Evolutionary conservation across 139 green algal genomes (phyloP), one percentile per base, ranked within the genome.

Genomic region (Edaphochlamys debaryana): DNA sequence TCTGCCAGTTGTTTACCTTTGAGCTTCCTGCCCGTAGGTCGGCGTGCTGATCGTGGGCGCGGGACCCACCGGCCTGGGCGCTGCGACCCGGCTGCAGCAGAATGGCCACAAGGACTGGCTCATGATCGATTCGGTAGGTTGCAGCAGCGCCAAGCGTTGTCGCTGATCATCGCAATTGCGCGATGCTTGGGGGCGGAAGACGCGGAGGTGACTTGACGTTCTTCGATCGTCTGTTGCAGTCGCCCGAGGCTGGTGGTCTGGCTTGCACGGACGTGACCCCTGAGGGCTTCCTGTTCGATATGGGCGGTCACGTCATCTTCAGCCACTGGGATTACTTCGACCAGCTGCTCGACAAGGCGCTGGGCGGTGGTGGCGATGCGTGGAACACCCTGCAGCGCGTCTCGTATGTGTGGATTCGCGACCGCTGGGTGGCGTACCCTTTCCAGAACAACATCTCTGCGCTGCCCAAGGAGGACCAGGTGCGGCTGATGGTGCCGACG

Each of bases 291-390:
- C 80, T 97, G 27, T 98, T 97, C 84, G 95, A 98, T 88, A 98
- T 98, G 95, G 95, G 95, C 34, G 95, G 95, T 38, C 95, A 98
- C 68, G 95, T 98, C 77, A 98, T 98, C 56, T 98, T 98, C 86
- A 94, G 86, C 40, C 95, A 98, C 90, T 98, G 96, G 90, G 86
- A 96, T 45, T 98, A 98, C 87, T 98, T 98, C 88, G 95, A 98
- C 88, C 90, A 97, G 79, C 68, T 91, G 23, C 32, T 91, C 9
- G 84, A 91, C 45, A 52, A 68, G 13, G 87, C 87, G 4, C 79
- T 91, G 11, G 87, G 87, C 52, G 37, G 62, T 6, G 95, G 95
- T 20, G 71, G 87, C n/a, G 91, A 93, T 2, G 69, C 79, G 17
- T 98, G 95, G 95, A 98, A 97, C 89, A 96, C 92, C 0, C 87